phyloP scores from a whole-genome alignment of 2,329 filamentous ascomycete genomes.

The Exserohilum turcica region DNA sequence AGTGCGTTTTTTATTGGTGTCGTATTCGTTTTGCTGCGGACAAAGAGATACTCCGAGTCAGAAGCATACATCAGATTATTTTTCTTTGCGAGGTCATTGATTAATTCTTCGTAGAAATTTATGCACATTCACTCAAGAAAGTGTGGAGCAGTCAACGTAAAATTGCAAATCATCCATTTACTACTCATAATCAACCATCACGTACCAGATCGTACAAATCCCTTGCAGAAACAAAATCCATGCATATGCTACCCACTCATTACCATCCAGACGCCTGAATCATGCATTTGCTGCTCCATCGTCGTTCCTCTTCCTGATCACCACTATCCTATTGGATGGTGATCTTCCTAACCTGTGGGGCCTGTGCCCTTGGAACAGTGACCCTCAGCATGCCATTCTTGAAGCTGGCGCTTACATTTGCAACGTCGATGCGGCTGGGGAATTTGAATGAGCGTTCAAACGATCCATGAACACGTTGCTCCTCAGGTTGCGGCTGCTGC shows the following conservation, averaged over 20 bases:
- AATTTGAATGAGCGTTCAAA: slow-evolving; percentile 73
- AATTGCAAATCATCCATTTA: background rate
- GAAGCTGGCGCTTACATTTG: slow-evolving; percentile 65
- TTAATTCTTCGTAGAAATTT: too few relatives aligned
- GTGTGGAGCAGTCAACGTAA: too few relatives aligned
- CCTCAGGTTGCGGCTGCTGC: slow-evolving; percentile 16
- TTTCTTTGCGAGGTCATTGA: too few relatives aligned
- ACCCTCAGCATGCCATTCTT: slow-evolving; percentile 70
- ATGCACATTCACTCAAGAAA: too few relatives aligned
- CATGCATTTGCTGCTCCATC: background rate
- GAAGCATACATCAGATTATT: too few relatives aligned
- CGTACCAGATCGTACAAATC: background rate
- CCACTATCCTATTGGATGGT: slow-evolving; percentile 31
- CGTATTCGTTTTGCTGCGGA: too few relatives aligned
- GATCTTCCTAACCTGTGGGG: slow-evolving; percentile 33
- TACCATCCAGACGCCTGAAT: background rate
- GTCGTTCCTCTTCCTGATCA: background rate
- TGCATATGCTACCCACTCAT: background rate
- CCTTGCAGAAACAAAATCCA: background rate
- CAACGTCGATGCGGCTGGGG: slow-evolving; percentile 66
- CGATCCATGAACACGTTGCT: slow-evolving; percentile 67
- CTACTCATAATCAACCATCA: background rate
- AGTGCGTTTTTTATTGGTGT: too few relatives aligned
- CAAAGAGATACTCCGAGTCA: too few relatives aligned
- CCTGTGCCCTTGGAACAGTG: slow-evolving; percentile 65